These are phyloP conservation scores for Colletotrichum karsti DNA, from an alignment of 2,329 filamentous ascomycete genomes.

Conservation along the genomic window DNA sequence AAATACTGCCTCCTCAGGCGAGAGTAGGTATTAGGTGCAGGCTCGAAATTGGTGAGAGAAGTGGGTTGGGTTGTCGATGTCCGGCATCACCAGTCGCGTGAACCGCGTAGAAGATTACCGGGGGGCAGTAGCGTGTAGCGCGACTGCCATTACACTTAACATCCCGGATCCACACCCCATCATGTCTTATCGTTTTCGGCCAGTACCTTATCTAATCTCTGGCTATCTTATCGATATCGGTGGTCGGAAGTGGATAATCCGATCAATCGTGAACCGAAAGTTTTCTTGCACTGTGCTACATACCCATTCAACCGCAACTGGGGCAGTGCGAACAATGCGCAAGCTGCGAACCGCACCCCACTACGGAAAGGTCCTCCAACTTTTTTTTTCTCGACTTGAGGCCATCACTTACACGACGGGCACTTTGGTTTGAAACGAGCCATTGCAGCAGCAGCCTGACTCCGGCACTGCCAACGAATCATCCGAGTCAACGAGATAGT, in stretches of 20 bases:
- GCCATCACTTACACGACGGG: slow-evolving; percentile 24
- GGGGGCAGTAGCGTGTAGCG: slow-evolving; percentile 21
- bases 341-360: slow-evolving; percentile 6
- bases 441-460: slow-evolving; percentile 16
- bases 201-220: not conserved
- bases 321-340: not conserved
- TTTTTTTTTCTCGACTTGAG: slow-evolving; percentile 27
- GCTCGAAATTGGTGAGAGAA: slow-evolving; percentile 5
- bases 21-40: not conserved
- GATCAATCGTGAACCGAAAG: not conserved
- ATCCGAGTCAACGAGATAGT: not conserved
- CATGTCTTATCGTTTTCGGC: not conserved
- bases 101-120: slow-evolving; percentile 10
- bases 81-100: slow-evolving; percentile 17
- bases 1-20: not conserved
- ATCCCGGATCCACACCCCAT: not conserved
- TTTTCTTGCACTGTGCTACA: not conserved
- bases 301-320: accelerated
- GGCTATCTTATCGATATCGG: not conserved
- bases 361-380: slow-evolving; percentile 15
- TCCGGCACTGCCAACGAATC: not conserved
- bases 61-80: slow-evolving; percentile 1
- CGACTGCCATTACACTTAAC: slow-evolving; percentile 26
- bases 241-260: not conserved
- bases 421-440: not conserved